Base-by-base conservation (phyloP, 345 rosid species). In the Abelmoschus esculentus region DNA sequence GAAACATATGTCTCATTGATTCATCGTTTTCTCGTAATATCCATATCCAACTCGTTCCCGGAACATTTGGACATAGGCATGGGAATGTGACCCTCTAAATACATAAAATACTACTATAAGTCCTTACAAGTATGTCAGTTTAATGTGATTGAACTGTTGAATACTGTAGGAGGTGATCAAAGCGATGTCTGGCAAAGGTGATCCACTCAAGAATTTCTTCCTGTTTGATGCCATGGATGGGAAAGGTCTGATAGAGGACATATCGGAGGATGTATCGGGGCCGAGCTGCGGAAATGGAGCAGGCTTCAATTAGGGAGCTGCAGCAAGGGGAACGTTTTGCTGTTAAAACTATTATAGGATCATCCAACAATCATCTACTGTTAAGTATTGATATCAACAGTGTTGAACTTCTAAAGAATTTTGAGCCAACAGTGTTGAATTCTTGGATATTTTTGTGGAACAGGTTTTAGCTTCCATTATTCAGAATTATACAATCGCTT, bases 191-290 rank as follows among this genome's bases (percentile, higher is more conserved):
- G 86, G 96, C 73, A 95, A 89, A 81, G 96, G 91, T 29, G 89
- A 80, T 29, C 99, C 98, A 3, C 74, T 95, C 64, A 90, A 95
- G 88, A 95, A 91, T 75, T 91, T 91, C 74, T 91, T 95, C 85
- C 90, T 76, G 83, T 95, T 85, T 62, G 97, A 95, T 81, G 90
- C 83, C 36, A 72, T 81, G 82, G 90, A 91, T 49, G 96, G 99
- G 67, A 91, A 91, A 87, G 96, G 99, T 73, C 66, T 88, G 15
- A 83, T 87, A 38, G 96, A 90, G 77, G 99, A 95, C 78, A 80
- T 91, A 73, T 79, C 92, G 75, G n/a, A n/a, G n/a, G n/a, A n/a
- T n/a, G n/a, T n/a, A n/a, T n/a, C n/a, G n/a, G n/a, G 67, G 71
- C 77, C 77, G 28, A 69, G 69, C 26, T 31, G 67, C 3, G 64